Percentiles rank a stretch among this genome's conserved stretches.
phyloP scores from a whole-genome alignment of 805 yeast genomes.

The Danielia oregonensis region DNA sequence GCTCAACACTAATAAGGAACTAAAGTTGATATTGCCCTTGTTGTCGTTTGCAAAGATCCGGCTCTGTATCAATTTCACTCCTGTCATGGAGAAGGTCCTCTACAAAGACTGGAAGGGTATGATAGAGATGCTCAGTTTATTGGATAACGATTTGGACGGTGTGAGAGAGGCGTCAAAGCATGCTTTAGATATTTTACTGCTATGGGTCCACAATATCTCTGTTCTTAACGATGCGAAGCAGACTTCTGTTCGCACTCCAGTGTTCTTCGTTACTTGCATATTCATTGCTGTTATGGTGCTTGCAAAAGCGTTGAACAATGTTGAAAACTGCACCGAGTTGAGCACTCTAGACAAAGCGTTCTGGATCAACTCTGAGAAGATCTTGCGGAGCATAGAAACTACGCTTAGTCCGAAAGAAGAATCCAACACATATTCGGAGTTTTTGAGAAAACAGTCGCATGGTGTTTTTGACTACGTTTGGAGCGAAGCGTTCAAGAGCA shows the following conservation, averaged over 20 bases:
- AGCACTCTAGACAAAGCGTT: slow-evolving; percentile 50
- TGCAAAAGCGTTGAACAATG: slow-evolving; percentile 55
- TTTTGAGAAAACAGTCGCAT: slow-evolving; percentile 53
- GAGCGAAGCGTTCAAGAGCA: slow-evolving; percentile 10
- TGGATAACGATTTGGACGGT: slow-evolving; percentile 54
- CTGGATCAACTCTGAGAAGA: slow-evolving; percentile 62
- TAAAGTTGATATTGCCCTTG: slow-evolving; percentile 65
- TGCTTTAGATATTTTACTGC: slow-evolving; percentile 54
- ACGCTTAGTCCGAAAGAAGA: slow-evolving; percentile 51
- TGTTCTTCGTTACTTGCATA: slow-evolving; percentile 68
- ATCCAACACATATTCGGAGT: slow-evolving; percentile 53
- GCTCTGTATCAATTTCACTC: slow-evolving; percentile 57
- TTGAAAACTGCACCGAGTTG: slow-evolving; percentile 39
- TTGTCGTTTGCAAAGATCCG: slow-evolving; percentile 65
- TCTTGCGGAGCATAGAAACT: slow-evolving; percentile 57
- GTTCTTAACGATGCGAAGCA: slow-evolving; percentile 61
- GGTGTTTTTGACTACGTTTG: slow-evolving; percentile 47
- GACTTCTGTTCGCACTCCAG: slow-evolving; percentile 70
- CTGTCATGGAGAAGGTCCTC: slow-evolving; percentile 59
- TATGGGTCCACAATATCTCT: slow-evolving; percentile 73
- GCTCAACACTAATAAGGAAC: slow-evolving; percentile 50
- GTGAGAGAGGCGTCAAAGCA: slow-evolving; percentile 59
- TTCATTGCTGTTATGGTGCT: slow-evolving; percentile 60
- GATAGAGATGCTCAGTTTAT: slow-evolving; percentile 48
- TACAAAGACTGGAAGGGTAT: slow-evolving; percentile 64